Conservation (phyloP, 2,329 filamentous ascomycete genomes). For the Magnaporthiopsis poae region DNA sequence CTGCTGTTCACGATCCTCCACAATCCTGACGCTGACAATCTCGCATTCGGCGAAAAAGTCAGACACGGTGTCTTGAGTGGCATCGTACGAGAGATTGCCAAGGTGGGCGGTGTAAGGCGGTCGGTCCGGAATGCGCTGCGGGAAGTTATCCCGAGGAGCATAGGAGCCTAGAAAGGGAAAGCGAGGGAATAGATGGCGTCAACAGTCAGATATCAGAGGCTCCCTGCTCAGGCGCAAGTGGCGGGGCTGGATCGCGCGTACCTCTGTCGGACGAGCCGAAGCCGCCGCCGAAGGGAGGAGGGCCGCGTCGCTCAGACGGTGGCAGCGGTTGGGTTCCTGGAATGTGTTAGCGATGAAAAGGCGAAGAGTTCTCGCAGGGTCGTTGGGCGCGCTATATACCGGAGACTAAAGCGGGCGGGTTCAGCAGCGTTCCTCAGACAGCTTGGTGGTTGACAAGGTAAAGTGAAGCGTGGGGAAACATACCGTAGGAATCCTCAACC, state of each 20-base stretch:
- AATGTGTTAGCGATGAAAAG: conserved; percentile 14
- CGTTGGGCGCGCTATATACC: not conserved
- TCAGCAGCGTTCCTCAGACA: not conserved
- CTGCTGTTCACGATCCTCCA: conserved; percentile 87
- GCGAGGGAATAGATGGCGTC: not conserved
- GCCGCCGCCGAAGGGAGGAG: conserved; percentile 17
- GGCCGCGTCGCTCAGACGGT: conserved; percentile 33
- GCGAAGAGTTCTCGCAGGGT: conserved; percentile 12
- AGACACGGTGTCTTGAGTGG: conserved; percentile 69
- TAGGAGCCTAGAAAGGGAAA: conserved; percentile 25
- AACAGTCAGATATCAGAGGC: not conserved
- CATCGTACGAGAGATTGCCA: conserved; percentile 93
- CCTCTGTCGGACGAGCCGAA: conserved; percentile 13
- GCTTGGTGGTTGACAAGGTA: conserved; percentile 7
- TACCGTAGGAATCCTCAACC: conserved; percentile 82
- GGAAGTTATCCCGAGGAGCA: conserved; percentile 61
- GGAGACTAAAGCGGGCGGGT: not conserved
- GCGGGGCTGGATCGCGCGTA: not conserved
- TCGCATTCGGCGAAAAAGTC: conserved; percentile 80
- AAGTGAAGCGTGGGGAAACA: conserved; percentile 25
- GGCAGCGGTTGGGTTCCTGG: conserved; percentile 50
- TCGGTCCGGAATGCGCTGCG: conserved; percentile 66
- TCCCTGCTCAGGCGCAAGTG: not conserved
- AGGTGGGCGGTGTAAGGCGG: conserved; percentile 93
- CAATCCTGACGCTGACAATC: conserved; percentile 84